Base-by-base conservation (phyloP, 176 grass and related monocot genomes). In the Otatea glauca region DNA sequence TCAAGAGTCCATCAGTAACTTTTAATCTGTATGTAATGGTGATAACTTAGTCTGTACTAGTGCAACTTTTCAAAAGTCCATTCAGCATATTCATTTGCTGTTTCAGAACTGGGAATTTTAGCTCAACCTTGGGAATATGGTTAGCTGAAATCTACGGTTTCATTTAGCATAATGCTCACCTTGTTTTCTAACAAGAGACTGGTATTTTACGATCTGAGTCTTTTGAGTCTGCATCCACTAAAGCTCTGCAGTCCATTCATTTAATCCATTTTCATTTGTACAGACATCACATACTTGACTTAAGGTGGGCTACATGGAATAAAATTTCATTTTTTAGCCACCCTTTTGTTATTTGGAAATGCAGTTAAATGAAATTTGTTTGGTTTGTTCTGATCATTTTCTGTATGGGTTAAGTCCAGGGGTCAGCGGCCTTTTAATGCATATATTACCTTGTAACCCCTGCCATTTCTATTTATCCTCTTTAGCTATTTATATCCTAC, bases 401-500 rank as follows among this genome's bases (percentile, higher is more conserved):
- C 24, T 74, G 67, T 67, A 24, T 48, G 78, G 18, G 25, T 65
- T 50, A 53, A 48, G 13, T 78, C 21, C 45, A 41, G 24, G 9
- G n/a, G 3, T 55, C 48, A 41, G 24, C 27, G 1, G 11, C 9
- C 4, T 41, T 87, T 83, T 32, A 12, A 68, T 89, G 48, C 51
- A 62, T 49, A 82, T 58, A 47, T 59, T 9, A 17, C 58, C 16
- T 68, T 0, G 41, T 83, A 83, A 79, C 71, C 66, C 47, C 72
- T 54, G 6, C 3, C 18, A 6, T 34, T 83, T 82, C 5, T 35
- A 67, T 78, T 76, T 90, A 27, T 60, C 2, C 3, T 84, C 50
- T 69, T 56, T 76, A 98, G 96, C 93, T 98, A 61, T 98, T 95
- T 81, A 98, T 98, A 90, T 98, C 96, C 18, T 98, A 95, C 14